Conservation (phyloP, 2,329 filamentous ascomycete species). For the Hypoxylon sp. region DNA sequence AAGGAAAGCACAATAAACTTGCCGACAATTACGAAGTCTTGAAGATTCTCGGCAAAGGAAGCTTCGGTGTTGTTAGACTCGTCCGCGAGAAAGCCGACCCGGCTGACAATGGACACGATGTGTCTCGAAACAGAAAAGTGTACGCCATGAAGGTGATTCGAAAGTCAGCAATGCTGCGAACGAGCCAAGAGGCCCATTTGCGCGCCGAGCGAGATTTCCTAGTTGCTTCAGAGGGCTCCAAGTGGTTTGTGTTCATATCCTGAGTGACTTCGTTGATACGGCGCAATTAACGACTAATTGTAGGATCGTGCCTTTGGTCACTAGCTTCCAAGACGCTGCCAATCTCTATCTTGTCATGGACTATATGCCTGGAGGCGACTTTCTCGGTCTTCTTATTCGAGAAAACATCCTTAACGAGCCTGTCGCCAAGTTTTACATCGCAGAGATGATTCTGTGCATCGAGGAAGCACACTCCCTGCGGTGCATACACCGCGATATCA, state of each 20-base stretch:
- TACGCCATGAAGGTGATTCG: constrained; percentile 98
- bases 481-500: constrained; percentile 96
- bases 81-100: constrained; percentile 74
- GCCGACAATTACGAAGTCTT: constrained; percentile 81
- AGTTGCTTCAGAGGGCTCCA: constrained; percentile 86
- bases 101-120: constrained; percentile 44
- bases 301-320: constrained; percentile 86
- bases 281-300: constrained; percentile 25
- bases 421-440: constrained; percentile 86
- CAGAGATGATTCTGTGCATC: constrained; percentile 95
- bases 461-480: constrained; percentile 89
- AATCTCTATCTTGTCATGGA: constrained; percentile 97
- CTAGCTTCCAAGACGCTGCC: constrained; percentile 87
- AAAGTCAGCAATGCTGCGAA: constrained; percentile 92
- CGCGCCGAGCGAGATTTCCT: constrained; percentile 93
- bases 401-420: constrained; percentile 85
- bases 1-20: constrained; percentile 62
- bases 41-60: constrained; percentile 89
- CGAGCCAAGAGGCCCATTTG: constrained; percentile 91
- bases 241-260: constrained; percentile 66
- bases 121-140: constrained; percentile 65
- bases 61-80: constrained; percentile 91
- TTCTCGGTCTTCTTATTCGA: constrained; percentile 85
- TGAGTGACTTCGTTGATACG: neutral
- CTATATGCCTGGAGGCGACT: constrained; percentile 97